Evolutionary conservation across 345 rosid species (phyloP).

Genomic region (Psidium guajava): DNA sequence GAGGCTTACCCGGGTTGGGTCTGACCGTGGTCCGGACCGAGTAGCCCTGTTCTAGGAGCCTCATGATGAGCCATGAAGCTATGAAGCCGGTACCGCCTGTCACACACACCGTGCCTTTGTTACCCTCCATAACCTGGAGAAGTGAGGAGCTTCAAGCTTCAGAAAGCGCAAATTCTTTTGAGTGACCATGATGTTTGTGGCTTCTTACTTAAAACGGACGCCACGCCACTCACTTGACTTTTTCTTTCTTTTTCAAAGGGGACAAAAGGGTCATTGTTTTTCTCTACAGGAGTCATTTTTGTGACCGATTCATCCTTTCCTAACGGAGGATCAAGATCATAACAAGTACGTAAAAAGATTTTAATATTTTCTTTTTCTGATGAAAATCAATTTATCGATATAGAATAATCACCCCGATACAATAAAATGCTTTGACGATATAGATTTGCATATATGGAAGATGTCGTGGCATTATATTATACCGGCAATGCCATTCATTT

Average conservation of each 20-base stretch:
- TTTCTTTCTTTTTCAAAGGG: neutral
- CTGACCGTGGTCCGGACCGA: constrained; percentile 41
- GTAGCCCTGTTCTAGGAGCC: constrained; percentile 41
- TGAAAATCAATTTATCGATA: too few relatives aligned
- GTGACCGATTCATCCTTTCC: too few relatives aligned
- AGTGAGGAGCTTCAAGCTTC: neutral
- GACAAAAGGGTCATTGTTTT: neutral
- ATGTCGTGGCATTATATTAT: too few relatives aligned
- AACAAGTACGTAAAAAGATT: too few relatives aligned
- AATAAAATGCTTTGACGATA: too few relatives aligned
- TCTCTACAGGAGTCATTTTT: too few relatives aligned
- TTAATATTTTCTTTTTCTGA: too few relatives aligned
- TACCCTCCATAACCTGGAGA: constrained; percentile 3
- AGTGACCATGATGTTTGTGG: neutral
- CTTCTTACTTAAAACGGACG: neutral
- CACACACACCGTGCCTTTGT: constrained; percentile 30
- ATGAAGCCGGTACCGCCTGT: constrained; percentile 49
- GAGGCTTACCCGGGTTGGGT: constrained; percentile 13
- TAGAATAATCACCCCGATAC: too few relatives aligned
- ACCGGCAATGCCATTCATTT: too few relatives aligned
- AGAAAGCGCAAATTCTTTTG: neutral
- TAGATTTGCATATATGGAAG: too few relatives aligned
- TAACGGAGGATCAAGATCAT: too few relatives aligned
- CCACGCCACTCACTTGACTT: neutral
- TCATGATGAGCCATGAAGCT: constrained; percentile 50